phyloP scores from a whole-genome alignment of 176 grass and related monocot genomes.

The Saccharum officinarum region DNA sequence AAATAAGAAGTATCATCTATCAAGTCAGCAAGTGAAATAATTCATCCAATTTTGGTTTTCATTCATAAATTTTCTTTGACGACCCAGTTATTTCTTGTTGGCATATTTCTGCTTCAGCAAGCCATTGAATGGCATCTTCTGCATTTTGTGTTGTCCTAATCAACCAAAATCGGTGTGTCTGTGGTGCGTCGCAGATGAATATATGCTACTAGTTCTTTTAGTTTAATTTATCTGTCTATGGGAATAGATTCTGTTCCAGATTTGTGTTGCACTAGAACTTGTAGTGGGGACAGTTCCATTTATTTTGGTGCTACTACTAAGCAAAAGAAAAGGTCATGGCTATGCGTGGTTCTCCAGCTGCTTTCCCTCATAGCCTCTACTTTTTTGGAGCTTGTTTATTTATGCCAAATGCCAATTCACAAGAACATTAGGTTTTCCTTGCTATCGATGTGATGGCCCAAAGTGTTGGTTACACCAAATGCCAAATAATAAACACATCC shows the following conservation, averaged over 20 bases:
- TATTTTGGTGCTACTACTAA: background rate
- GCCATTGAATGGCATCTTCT: background rate
- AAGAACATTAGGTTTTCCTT: conserved; percentile 12
- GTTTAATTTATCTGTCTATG: background rate
- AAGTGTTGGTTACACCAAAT: conserved; percentile 24
- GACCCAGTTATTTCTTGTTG: background rate
- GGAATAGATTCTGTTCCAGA: conserved; percentile 3
- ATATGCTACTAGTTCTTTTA: background rate
- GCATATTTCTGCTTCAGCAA: background rate
- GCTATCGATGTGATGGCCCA: conserved; percentile 14
- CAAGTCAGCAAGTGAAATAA: conserved; percentile 29
- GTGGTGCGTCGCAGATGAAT: background rate
- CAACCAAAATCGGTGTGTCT: background rate
- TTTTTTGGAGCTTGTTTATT: background rate
- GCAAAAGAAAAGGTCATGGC: background rate
- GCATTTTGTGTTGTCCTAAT: background rate
- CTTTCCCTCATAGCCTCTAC: background rate
- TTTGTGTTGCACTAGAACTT: background rate
- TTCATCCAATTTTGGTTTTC: background rate
- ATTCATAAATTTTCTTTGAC: background rate
- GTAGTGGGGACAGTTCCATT: background rate
- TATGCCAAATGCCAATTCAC: conserved; percentile 13
- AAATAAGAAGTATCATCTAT: conserved; percentile 39
- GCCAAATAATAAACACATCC: conserved; percentile 7
- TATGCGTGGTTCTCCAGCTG: background rate